Evolutionary conservation across 1,284 basidiomycete species (phyloP).

Genomic region (Malassezia brasiliensis): DNA sequence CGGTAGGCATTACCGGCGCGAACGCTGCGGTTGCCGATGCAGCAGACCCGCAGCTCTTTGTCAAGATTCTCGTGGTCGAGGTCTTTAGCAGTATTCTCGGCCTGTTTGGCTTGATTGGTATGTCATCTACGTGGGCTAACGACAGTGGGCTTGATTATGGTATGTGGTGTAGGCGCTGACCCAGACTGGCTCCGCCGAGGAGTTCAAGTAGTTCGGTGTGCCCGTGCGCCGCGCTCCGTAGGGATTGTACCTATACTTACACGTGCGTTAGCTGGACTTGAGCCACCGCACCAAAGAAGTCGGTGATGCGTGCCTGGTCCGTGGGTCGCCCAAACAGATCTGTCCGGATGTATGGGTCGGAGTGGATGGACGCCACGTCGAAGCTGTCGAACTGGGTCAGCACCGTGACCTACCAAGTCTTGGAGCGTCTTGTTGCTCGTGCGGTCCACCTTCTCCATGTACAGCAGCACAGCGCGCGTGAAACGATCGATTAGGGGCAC

Average conservation of each 20-base stretch:
- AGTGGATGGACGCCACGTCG: conserved; percentile 56
- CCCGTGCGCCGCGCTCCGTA: neutral
- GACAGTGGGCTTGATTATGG: conserved; percentile 18
- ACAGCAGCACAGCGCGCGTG: conserved; percentile 82
- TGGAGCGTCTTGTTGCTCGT: conserved; percentile 70
- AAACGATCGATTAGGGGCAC: conserved; percentile 90
- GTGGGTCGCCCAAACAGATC: conserved; percentile 69
- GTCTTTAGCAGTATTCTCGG: conserved; percentile 45
- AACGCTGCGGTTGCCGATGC: conserved; percentile 47
- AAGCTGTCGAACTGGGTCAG: conserved; percentile 1
- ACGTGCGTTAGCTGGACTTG: conserved; percentile 58
- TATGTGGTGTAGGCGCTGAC: neutral
- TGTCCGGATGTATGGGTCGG: conserved; percentile 73
- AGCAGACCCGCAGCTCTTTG: conserved; percentile 45
- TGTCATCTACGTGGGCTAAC: conserved; percentile 7
- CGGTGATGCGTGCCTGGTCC: conserved; percentile 67
- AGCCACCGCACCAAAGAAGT: conserved; percentile 88
- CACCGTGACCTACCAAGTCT: conserved; percentile 54
- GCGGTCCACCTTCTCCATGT: conserved; percentile 84
- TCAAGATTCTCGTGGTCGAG: conserved; percentile 43
- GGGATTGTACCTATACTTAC: neutral
- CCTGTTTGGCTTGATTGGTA: conserved; percentile 42
- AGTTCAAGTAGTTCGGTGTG: conserved; percentile 11
- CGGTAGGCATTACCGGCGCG: conserved; percentile 44
- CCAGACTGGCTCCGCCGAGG: conserved; percentile 16